phyloP scores from a whole-genome alignment of 805 yeast species.

The Saccharomyces kudriavzevii region DNA sequence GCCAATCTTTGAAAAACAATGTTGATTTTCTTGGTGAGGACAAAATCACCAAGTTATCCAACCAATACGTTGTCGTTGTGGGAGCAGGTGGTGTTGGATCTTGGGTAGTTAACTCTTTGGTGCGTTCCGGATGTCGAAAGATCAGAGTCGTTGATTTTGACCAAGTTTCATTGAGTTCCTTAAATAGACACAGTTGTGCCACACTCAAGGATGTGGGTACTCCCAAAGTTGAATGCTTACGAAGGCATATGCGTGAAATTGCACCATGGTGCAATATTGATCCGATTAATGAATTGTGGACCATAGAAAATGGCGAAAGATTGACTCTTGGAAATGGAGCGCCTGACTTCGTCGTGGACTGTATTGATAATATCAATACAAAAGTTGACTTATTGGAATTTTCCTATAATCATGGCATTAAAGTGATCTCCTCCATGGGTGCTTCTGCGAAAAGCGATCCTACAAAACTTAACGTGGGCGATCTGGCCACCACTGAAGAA shows the following conservation, averaged over 20 bases:
- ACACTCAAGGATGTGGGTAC: slow-evolving; percentile 86
- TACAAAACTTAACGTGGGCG: slow-evolving; percentile 81
- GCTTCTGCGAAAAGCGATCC: slow-evolving; percentile 97
- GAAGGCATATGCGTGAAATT: slow-evolving; percentile 54
- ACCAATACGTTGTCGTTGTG: slow-evolving; percentile 64
- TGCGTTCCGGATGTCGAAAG: slow-evolving; percentile 80
- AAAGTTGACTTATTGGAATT: slow-evolving; percentile 81
- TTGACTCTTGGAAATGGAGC: slow-evolving; percentile 41
- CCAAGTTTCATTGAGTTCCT: slow-evolving; percentile 85
- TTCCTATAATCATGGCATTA: slow-evolving; percentile 51
- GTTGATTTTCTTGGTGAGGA: slow-evolving; percentile 84
- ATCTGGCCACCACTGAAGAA: slow-evolving; percentile 82
- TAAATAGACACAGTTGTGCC: slow-evolving; percentile 94
- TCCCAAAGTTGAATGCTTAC: slow-evolving; percentile 77
- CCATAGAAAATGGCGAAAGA: slow-evolving; percentile 52
- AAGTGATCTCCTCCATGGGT: slow-evolving; percentile 89
- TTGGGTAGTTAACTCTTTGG: slow-evolving; percentile 86
- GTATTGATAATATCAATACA: slow-evolving; percentile 96
- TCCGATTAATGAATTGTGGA: slow-evolving; percentile 72
- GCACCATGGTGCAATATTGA: slow-evolving; percentile 95
- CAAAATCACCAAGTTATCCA: slow-evolving; percentile 68
- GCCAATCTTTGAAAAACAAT: slow-evolving; percentile 90
- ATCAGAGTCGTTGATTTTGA: slow-evolving; percentile 86
- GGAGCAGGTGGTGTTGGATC: slow-evolving; percentile 99
- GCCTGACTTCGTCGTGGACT: slow-evolving; percentile 82